Conservation (phyloP, 2,329 filamentous ascomycete genomes). For the Diplocarpon rosae region DNA sequence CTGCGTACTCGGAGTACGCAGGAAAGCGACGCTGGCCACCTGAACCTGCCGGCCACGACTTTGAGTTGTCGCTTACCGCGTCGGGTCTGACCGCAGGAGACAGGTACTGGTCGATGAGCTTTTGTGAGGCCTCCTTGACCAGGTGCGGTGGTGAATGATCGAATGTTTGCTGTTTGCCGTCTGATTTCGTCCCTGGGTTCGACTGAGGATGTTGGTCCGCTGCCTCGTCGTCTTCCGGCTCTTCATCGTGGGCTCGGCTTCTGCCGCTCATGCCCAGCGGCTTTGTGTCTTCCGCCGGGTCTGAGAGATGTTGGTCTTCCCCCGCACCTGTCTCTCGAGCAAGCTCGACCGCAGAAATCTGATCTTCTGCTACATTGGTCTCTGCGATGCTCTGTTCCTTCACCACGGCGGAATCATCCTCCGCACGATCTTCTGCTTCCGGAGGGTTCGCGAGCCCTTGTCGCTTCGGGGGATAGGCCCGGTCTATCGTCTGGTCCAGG, state of each 20-base stretch:
- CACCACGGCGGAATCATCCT: neutral
- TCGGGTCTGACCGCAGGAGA: neutral
- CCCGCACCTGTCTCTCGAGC: too few relatives aligned
- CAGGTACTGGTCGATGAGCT: conserved; percentile 7
- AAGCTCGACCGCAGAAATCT: too few relatives aligned
- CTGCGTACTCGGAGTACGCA: conserved; percentile 8
- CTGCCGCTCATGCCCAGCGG: neutral
- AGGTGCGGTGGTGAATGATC: neutral
- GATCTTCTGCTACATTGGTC: too few relatives aligned
- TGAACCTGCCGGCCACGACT: neutral
- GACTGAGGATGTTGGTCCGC: neutral
- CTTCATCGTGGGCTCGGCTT: neutral
- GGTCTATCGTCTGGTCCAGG: neutral
- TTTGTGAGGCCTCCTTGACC: conserved; percentile 6
- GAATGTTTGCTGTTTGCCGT: neutral
- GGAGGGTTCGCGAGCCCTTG: neutral
- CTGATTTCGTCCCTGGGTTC: neutral
- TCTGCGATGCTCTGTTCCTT: too few relatives aligned
- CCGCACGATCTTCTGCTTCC: neutral
- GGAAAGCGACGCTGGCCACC: conserved; percentile 5
- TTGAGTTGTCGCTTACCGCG: neutral
- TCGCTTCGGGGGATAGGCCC: neutral
- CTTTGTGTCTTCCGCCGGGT: neutral
- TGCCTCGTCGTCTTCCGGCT: conserved; percentile 4
- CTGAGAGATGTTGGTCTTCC: too few relatives aligned